phyloP scores from a whole-genome alignment of 2,329 filamentous ascomycete species.

The Gaeumannomyces tritici region DNA sequence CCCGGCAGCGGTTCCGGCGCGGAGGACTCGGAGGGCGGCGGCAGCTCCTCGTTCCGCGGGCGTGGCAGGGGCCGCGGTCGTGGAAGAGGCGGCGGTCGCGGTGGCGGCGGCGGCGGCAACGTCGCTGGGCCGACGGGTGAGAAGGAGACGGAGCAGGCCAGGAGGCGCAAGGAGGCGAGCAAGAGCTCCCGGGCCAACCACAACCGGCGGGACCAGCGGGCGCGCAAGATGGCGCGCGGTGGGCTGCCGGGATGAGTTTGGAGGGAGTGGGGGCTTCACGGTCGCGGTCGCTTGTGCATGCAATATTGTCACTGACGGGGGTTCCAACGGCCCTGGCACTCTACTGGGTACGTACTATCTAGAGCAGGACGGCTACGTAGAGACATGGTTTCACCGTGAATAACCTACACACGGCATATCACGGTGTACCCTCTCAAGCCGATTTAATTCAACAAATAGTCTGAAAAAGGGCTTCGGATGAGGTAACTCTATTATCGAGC shows the following conservation, averaged over 20 bases:
- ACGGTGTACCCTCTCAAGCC: no score
- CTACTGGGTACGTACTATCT: no score
- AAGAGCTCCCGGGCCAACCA: conserved; percentile 81
- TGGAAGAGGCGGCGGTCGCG: conserved; percentile 35
- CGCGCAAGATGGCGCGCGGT: conserved; percentile 55
- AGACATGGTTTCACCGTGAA: no score
- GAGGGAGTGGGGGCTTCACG: no score
- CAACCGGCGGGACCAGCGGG: conserved; percentile 64
- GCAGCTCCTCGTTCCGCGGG: conserved; percentile 16
- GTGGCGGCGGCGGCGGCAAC: conserved; percentile 41
- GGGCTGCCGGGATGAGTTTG: conserved; percentile 22
- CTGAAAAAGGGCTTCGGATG: no score
- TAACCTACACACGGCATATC: no score
- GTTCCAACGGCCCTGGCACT: no score
- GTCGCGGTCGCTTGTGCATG: no score
- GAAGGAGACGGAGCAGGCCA: conserved; percentile 60
- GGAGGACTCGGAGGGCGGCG: conserved; percentile 43
- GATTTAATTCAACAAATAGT: no score
- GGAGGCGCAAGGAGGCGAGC: conserved; percentile 70
- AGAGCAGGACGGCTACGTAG: no score
- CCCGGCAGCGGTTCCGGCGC: conserved; percentile 42
- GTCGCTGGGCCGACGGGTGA: conserved; percentile 58
- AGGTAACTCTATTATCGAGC: no score
- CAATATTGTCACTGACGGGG: no score
- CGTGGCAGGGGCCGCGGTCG: conserved; percentile 36